Evolutionary conservation across 2,329 filamentous ascomycete genomes (phyloP).

Genomic region (Aspergillus uvarum): DNA sequence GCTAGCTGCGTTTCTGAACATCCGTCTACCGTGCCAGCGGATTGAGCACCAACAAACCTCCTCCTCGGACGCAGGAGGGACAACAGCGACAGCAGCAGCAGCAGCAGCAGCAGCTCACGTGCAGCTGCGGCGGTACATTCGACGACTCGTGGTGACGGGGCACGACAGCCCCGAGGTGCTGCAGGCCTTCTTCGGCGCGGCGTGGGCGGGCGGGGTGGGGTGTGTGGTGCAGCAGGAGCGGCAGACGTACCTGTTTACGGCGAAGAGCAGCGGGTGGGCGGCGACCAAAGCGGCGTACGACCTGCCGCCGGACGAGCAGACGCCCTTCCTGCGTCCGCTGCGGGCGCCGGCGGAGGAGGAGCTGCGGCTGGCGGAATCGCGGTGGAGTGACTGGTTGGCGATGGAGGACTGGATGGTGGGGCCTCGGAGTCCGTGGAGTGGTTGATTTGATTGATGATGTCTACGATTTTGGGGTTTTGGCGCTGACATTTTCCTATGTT

Average conservation of each 20-base stretch:
- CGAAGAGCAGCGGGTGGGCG: slow-evolving; percentile 87
- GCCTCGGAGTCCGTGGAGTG: slow-evolving; percentile 53
- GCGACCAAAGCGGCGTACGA: slow-evolving; percentile 89
- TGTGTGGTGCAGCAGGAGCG: slow-evolving; percentile 83
- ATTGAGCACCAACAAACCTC: not conserved
- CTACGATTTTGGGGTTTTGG: not conserved
- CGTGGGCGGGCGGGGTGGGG: slow-evolving; percentile 78
- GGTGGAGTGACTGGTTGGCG: slow-evolving; percentile 91
- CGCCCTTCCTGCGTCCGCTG: slow-evolving; percentile 82
- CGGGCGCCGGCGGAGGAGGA: slow-evolving; percentile 73
- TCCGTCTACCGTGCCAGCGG: slow-evolving; percentile 81
- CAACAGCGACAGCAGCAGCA: no score
- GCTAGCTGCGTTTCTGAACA: slow-evolving; percentile 87
- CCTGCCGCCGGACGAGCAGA: slow-evolving; percentile 74
- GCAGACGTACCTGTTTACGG: slow-evolving; percentile 89
- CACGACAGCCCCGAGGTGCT: slow-evolving; percentile 82
- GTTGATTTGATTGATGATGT: slow-evolving; percentile 14
- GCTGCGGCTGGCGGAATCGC: slow-evolving; percentile 74
- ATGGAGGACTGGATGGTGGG: slow-evolving; percentile 99
- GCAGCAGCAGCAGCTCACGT: slow-evolving; percentile 39
- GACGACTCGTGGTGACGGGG: slow-evolving; percentile 88
- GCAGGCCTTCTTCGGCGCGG: slow-evolving; percentile 88
- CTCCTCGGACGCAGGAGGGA: not conserved
- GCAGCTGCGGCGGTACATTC: slow-evolving; percentile 81
- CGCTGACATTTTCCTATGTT: slow-evolving; percentile 27